Evolutionary conservation across 1,284 basidiomycete genomes (phyloP).

Genomic region (Heterobasidion occidentale): DNA sequence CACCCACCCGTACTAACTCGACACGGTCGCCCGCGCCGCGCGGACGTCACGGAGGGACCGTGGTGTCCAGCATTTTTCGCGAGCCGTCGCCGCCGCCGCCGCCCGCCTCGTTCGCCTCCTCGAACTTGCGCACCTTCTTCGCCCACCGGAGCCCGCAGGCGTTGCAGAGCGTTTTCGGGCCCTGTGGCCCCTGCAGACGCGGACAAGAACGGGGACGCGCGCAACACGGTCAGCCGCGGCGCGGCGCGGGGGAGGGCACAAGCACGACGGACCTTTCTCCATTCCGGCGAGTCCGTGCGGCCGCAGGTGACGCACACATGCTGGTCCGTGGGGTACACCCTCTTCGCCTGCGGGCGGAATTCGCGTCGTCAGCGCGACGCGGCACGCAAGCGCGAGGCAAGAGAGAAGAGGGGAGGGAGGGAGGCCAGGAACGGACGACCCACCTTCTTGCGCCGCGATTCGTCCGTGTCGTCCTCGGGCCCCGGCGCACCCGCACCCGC

Average conservation of each 20-base stretch:
- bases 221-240: slow-evolving; percentile 3
- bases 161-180: slow-evolving; percentile 84
- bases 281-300: slow-evolving; percentile 75
- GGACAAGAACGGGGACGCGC: slow-evolving; percentile 8
- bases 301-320: slow-evolving; percentile 76
- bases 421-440: neutral
- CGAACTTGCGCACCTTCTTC: slow-evolving; percentile 48
- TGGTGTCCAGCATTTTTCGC: neutral
- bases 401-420: neutral
- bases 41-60: neutral
- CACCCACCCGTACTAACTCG: no score
- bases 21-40: no score
- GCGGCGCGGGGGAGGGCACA: no score
- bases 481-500: neutral
- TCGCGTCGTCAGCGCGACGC: neutral
- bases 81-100: neutral
- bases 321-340: slow-evolving; percentile 46
- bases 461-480: slow-evolving; percentile 7
- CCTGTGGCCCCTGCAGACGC: slow-evolving; percentile 56
- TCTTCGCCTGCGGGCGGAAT: slow-evolving; percentile 31
- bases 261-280: slow-evolving; percentile 57
- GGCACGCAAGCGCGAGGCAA: neutral
- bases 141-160: slow-evolving; percentile 83
- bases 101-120: slow-evolving; percentile 13
- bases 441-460: slow-evolving; percentile 32